Base-by-base conservation (phyloP, 805 yeast genomes). In the Candida khao-thaluensis region DNA sequence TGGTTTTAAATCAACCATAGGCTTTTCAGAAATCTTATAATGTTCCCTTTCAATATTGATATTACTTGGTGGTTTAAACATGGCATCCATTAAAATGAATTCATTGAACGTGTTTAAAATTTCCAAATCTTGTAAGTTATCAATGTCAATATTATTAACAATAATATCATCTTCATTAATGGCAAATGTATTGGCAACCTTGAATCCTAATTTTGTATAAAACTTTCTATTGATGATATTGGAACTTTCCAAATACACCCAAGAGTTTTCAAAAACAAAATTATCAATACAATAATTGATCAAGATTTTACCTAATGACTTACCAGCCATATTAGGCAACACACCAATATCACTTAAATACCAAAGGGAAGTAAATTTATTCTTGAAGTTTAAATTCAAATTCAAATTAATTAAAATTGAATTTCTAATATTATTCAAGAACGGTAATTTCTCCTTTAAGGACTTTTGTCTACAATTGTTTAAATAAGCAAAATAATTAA, bases 271-370 rank as follows among this genome's bases (percentile, higher is more conserved):
- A 21, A 17, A 38, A 43, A 74, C 62, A 52, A 60, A 75, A 43
- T 72, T 64, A 29, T 72, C 71, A 39, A 76, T 63, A 37, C 74
- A 76, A 53, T 65, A 68, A 44, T 76, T 73, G 36, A 78, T 60
- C 43, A 79, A 60, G 43, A 67, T 59, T 52, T 76, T 66, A 24
- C 81, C 80, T 48, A 76, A 65, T 16, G 82, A 82, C 50, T 74
- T 74, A 38, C 84, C 83, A 52, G 79, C 64, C 60, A 79, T 79
- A 28, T 68, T 55, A 6, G 81, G 80, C 30, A 74, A 61, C 17
- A 79, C 76, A 29, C 82, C 82, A 38, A 79, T 64, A 53, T 79
- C 82, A 32, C 74, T 67, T 45, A 79, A 62, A 53, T 79, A 79
- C 82, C 83, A 79, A 37, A 76, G 57, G 30, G 62, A 53, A 31